phyloP scores from a whole-genome alignment of 768 basidiomycete species.

The Nevesoporus exiguus region DNA sequence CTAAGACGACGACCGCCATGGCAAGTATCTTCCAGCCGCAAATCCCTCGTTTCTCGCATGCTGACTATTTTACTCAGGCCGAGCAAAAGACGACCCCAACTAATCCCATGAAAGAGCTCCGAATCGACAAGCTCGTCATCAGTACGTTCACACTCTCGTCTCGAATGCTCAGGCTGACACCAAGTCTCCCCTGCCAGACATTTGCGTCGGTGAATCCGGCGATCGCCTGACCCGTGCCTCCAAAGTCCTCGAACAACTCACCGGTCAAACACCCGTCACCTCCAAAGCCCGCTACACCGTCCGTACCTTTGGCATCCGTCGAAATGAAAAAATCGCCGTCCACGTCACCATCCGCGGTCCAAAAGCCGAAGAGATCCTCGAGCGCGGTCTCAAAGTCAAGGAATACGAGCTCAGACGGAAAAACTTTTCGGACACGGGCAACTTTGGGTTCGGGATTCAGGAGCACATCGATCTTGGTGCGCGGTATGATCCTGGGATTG shows the following conservation, averaged over 20 bases:
- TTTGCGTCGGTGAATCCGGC: conserved; percentile 99
- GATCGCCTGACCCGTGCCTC: conserved; percentile 98
- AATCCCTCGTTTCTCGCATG: background rate
- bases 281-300: conserved; percentile 99
- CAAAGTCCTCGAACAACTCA: conserved; percentile 98
- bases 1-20: conserved; percentile 29
- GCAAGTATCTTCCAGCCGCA: conserved; percentile 9
- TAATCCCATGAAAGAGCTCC: conserved; percentile 95
- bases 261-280: conserved; percentile 98
- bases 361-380: conserved; percentile 99
- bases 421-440: conserved; percentile 98
- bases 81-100: conserved; percentile 84
- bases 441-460: conserved; percentile 99
- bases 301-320: conserved; percentile 97
- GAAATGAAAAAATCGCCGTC: conserved; percentile 99
- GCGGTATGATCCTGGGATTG: conserved; percentile 96
- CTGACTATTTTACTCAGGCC: conserved; percentile 46
- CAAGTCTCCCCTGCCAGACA: conserved; percentile 55
- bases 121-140: conserved; percentile 98
- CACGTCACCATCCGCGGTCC: conserved; percentile 99
- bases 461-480: conserved; percentile 99
- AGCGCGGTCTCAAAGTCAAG: conserved; percentile 99
- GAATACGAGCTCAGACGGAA: conserved; percentile 97
- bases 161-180: background rate
- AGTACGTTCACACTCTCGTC: conserved; percentile 59